Base-by-base conservation (phyloP, 106 monocot genomes). In the Allium cepa region DNA sequence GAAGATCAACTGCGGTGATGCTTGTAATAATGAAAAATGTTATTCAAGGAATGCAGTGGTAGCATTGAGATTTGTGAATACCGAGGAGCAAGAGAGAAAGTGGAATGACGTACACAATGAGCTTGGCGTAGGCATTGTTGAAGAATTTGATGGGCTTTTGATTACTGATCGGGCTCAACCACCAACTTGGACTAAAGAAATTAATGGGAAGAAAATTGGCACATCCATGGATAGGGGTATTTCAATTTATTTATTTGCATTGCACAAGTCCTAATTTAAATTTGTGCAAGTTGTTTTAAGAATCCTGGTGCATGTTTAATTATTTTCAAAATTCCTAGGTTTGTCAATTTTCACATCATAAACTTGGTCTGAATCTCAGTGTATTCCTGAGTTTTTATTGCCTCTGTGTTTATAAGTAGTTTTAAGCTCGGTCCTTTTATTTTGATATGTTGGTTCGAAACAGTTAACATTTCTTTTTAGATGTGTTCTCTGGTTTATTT, bases 141-240 rank as follows among this genome's bases (percentile, higher is more conserved):
- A 66, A 26, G 47, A 66, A 18, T 66, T 50, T 27, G 66, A 66
- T 51, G 66, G 18, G 47, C 66, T 66, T 51, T 46, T 14, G 46
- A 22, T 26, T 66, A 17, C 22, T 13, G 51, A 66, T 66, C 16
- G 22, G 3, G 50, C 49, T 9, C 11, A 22, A 7, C 22, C 22
- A 66, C 11, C 3, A 66, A 51, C 18, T 9, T 17, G 18, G 10
- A 66, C 11, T 4, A 50, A 26, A 66, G 50, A 18, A 66, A 50
- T 49, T 18, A 66, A 26, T 4, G 51, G 66, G 50, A 66, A n/a
- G 22, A 22, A 22, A 11, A 17, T n/a, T 64, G 47, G 16, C 48
- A 48, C 3, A 15, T 10, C 4, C 4, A 46, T 3, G 11, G 22
- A 22, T 22, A 7, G 51, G 9, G 50, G 76, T 69, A 62, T 52